phyloP scores from a whole-genome alignment of 169 alveolate species.

The Cryptosporidium sp. region DNA sequence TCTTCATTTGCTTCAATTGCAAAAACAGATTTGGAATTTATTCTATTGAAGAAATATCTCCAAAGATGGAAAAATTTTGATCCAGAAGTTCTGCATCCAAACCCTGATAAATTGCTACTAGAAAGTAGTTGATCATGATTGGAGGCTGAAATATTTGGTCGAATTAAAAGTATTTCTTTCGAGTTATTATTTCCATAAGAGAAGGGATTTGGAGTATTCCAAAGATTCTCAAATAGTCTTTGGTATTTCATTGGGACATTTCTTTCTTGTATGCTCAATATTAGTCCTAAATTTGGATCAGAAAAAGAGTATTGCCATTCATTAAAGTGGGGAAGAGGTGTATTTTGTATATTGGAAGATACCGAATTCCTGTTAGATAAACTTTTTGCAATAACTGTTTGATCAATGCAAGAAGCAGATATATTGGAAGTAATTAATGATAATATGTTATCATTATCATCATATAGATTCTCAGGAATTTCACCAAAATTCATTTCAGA shows the following conservation, averaged over 20 bases:
- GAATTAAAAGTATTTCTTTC: conserved; percentile 6
- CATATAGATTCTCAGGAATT: neutral
- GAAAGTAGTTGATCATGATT: neutral
- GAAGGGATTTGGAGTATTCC: conserved; percentile 73
- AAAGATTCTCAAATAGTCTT: conserved; percentile 58
- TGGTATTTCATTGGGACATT: conserved; percentile 9
- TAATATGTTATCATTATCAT: neutral
- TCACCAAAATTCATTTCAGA: neutral
- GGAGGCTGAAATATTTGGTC: conserved; percentile 21
- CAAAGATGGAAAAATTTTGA: conserved; percentile 43
- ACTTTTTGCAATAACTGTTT: conserved; percentile 37
- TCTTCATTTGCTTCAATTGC: neutral
- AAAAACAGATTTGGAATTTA: neutral
- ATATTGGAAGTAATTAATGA: conserved; percentile 14
- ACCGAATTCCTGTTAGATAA: neutral
- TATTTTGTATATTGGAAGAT: neutral
- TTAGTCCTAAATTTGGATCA: conserved; percentile 30
- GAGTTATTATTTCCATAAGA: neutral
- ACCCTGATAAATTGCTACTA: neutral
- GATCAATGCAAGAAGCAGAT: conserved; percentile 46
- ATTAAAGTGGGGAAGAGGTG: neutral
- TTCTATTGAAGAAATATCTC: conserved; percentile 48
- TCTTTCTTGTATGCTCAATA: conserved; percentile 37
- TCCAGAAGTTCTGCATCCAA: conserved; percentile 50
- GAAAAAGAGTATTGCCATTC: conserved; percentile 70